Base-by-base conservation (phyloP, 495 filamentous ascomycete species). In the Chaetomium cochliodes region DNA sequence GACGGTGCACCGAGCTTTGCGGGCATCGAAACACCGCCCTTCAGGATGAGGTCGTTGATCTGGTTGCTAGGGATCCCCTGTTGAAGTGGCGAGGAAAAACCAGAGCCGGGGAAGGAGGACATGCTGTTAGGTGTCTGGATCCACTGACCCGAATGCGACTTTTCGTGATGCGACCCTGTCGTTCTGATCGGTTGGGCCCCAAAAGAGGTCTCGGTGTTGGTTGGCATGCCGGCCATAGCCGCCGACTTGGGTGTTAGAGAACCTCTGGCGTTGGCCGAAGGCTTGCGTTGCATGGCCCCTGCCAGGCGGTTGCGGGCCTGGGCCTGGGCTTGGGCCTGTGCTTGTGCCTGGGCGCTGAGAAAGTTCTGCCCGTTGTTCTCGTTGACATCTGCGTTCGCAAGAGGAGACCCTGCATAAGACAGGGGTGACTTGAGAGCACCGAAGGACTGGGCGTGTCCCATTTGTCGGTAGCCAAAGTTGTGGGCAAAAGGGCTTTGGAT, bases 401-500 rank as follows among this genome's bases (percentile, higher is more conserved):
- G 44, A 72, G 78, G 79, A 72, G 86, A 78, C 62, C 80, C 73
- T 41, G 80, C 75, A 66, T 82, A 83, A 3, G 82, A 80, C 57
- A 78, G 73, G 5, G 81, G 79, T 15, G 82, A 84, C 37, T 84
- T 81, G 4, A 85, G 70, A 13, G 82, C 79, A 58, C 74, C 76
- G 63, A 82, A 84, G n/a, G 80, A 73, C 26, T 85, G 78, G 18
- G 82, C 80, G 62, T 81, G 77, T 58, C 83, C 86, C 79, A 90
- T 85, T 46, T 80, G 80, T 30, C 83, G 81, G 71, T 88, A 91
- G 15, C 84, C 81, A 77, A 92, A 93, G 69, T 84, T 87, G 55
- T 91, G 85, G 28, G 88, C 82, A 67, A 92, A 97, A 0, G 92
- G 92, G 70, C 91, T 96, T 68, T 91, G 88, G 65, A 96, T 92